Base-by-base conservation (phyloP, 345 rosid species). In the Eucalyptus paniculata region DNA sequence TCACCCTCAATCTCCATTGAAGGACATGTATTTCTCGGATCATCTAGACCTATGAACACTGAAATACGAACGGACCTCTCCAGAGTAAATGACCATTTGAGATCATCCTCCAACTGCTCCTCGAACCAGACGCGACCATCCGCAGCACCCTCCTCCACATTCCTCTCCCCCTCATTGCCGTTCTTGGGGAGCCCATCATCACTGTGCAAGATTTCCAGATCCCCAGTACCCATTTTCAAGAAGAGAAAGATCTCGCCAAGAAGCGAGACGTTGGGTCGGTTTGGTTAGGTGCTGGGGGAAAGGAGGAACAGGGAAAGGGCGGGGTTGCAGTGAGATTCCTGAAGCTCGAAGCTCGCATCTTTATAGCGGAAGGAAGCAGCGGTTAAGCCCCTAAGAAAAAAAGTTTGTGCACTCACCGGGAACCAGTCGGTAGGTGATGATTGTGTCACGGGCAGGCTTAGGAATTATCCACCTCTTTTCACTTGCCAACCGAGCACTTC, bases 61-160 rank as follows among this genome's bases (percentile, higher is more conserved):
- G 12, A 69, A 18, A 34, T 18, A 69, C 11, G 81, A 69, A 21
- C 81, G n/a, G 26, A 97, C 99, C 99, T 96, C 92, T 96, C 96
- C 90, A 96, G 91, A 72, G 97, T 97, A 90, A 97, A 97, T 30
- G 98, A 97, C 99, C 99, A 97, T 87, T 96, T 97, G 92, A 97
- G 98, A 92, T 97, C 95, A 40, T 95, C 97, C 88, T 97, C 98
- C 49, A 97, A 94, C 90, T 92, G 90, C 91, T 97, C 99, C 91
- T 97, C 99, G 12, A 91, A 97, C 99, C 99, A 97, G 80, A 91
- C 87, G 72, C 30, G 42, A 21, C 83, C 83, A 40, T 77, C 26
- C 28, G 47, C 47, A 19, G 47, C 16, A 77, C 0, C 7, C 28
- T 77, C 83, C 83, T 77, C 83, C 83, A 77, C 83, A 77, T 77